Evolutionary conservation across 192 early-diverging fungal species (phyloP).

Genomic region (Backusella morwellensis): DNA sequence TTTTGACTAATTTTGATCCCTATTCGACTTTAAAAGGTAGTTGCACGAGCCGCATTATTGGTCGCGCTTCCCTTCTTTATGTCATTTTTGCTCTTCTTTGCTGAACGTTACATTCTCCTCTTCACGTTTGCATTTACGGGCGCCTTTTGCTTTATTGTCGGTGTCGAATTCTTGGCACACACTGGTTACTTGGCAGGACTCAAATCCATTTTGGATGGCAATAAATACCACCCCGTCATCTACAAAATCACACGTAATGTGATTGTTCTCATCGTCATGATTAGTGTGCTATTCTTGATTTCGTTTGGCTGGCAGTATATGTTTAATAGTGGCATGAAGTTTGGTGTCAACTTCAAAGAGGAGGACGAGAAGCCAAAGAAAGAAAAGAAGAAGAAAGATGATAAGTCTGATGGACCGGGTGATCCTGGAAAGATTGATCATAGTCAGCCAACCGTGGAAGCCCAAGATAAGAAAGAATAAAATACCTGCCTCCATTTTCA

Average conservation of each 20-base stretch:
- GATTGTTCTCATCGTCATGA: slow-evolving; percentile 10
- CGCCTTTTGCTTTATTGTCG: slow-evolving; percentile 13
- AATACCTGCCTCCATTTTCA: not conserved
- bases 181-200: slow-evolving; percentile 21
- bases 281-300: slow-evolving; percentile 16
- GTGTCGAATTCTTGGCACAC: slow-evolving; percentile 22
- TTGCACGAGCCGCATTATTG: slow-evolving; percentile 4
- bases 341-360: slow-evolving; percentile 24
- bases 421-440: not conserved
- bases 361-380: not conserved
- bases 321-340: slow-evolving; percentile 10
- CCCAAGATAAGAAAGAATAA: not conserved
- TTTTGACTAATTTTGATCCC: not conserved
- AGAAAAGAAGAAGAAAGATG: not conserved
- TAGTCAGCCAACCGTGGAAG: not conserved
- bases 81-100: slow-evolving; percentile 10
- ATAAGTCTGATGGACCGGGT: not conserved
- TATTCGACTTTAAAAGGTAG: not conserved
- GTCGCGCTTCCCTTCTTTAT: slow-evolving; percentile 1
- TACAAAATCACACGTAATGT: slow-evolving; percentile 10
- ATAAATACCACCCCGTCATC: slow-evolving; percentile 1
- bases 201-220: slow-evolving; percentile 10
- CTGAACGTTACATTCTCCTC: slow-evolving; percentile 9
- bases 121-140: slow-evolving; percentile 14
- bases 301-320: slow-evolving; percentile 11